Evolutionary conservation across 768 basidiomycete genomes (phyloP).

Genomic region (Mycena kentingensis): DNA sequence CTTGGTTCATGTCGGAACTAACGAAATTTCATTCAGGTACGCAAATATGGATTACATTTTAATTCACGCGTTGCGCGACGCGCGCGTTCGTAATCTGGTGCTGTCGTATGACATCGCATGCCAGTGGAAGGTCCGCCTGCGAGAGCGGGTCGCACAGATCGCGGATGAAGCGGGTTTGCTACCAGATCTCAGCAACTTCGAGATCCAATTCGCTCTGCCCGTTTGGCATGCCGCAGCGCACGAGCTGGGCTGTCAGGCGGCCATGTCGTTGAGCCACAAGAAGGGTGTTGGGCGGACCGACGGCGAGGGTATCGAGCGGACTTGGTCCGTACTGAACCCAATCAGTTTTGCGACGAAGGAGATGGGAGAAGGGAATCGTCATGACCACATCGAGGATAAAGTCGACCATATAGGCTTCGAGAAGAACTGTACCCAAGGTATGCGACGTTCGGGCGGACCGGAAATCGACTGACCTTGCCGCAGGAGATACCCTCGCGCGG

Average conservation of each 20-base stretch:
- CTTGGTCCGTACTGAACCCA: slow-evolving; percentile 31
- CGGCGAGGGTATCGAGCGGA: slow-evolving; percentile 35
- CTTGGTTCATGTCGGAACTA: not conserved
- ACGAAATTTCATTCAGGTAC: slow-evolving; percentile 7
- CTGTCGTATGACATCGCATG: slow-evolving; percentile 24
- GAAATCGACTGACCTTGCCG: not conserved
- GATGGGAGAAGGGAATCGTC: slow-evolving; percentile 29
- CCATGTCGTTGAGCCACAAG: slow-evolving; percentile 6
- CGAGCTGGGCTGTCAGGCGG: slow-evolving; percentile 7
- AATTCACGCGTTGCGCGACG: slow-evolving; percentile 4
- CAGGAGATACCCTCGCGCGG: slow-evolving; percentile 1
- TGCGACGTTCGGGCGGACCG: not conserved
- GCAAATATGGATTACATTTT: slow-evolving; percentile 23
- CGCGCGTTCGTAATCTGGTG: not conserved
- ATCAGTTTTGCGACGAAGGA: slow-evolving; percentile 31
- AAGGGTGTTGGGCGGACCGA: slow-evolving; percentile 28
- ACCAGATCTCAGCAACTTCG: not conserved
- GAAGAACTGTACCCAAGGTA: slow-evolving; percentile 16
- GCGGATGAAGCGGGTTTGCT: not conserved
- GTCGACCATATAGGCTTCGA: slow-evolving; percentile 25
- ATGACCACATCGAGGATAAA: slow-evolving; percentile 31
- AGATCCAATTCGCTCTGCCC: slow-evolving; percentile 7
- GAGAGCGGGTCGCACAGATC: not conserved
- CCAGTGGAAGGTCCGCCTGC: slow-evolving; percentile 18
- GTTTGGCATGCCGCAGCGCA: slow-evolving; percentile 15